A percentile compares a stretch with the other conserved stretches of the same genome.
These are phyloP conservation scores for Candida pini DNA, from an alignment of 805 yeast species.

Conservation along the genomic window DNA sequence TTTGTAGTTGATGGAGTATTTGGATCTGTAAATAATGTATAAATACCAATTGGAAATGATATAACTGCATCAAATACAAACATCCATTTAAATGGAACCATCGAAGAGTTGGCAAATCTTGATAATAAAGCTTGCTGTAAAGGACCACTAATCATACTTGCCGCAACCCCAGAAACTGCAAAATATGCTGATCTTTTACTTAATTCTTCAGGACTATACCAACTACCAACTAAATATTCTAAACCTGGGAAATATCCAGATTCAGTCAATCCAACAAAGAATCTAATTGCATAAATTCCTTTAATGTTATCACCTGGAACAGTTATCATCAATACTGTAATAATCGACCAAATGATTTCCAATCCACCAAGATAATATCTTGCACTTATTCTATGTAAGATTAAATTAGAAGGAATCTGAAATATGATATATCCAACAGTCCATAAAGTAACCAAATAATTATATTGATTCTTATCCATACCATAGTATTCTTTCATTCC, in stretches of 20 bases:
- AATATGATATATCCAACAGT: constrained; percentile 44
- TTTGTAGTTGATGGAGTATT: constrained; percentile 40
- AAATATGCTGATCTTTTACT: constrained; percentile 33
- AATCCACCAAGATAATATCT: constrained; percentile 38
- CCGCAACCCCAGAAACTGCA: constrained; percentile 31
- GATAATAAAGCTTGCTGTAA: constrained; percentile 30
- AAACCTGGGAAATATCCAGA: constrained; percentile 47
- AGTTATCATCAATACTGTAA: constrained; percentile 34
- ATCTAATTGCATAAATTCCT: constrained; percentile 30
- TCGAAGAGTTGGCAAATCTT: constrained; percentile 13
- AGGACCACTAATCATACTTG: constrained; percentile 34
- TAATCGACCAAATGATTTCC: constrained; percentile 40
- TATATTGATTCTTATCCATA: constrained; percentile 40
- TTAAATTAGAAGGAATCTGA: constrained; percentile 43
- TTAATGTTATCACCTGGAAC: constrained; percentile 18
- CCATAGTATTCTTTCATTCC: constrained; percentile 51
- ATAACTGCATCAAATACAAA: constrained; percentile 41
- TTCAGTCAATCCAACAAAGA: constrained; percentile 40
- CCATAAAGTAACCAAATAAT: constrained; percentile 38
- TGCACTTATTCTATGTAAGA: constrained; percentile 37
- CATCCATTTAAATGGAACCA: constrained; percentile 39
- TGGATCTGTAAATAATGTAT: constrained; percentile 39
- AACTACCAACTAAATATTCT: constrained; percentile 36
- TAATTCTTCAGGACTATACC: constrained; percentile 31
- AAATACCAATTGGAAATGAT: constrained; percentile 33